Evolutionary conservation across 805 yeast genomes (phyloP).

Genomic region (Cyberlindnera subsufficiens): DNA sequence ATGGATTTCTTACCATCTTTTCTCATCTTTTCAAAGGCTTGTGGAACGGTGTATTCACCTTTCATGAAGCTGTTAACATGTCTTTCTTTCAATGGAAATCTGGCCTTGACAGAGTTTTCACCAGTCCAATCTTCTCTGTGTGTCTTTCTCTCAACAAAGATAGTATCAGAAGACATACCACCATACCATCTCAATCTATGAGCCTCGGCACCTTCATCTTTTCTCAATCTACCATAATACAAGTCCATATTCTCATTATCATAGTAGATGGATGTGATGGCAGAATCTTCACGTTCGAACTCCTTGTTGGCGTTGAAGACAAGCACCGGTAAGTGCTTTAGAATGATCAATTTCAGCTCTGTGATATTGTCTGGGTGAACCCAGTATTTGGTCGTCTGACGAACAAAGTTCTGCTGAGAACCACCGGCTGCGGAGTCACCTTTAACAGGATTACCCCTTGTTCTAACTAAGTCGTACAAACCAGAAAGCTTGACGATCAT

Average conservation of each 20-base stretch:
- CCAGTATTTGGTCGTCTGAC: conserved; percentile 99
- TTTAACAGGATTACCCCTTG: conserved; percentile 89
- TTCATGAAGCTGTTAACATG: conserved; percentile 77
- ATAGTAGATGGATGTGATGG: conserved; percentile 94
- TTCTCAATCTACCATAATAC: conserved; percentile 89
- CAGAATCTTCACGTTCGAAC: conserved; percentile 89
- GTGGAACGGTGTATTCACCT: conserved; percentile 82
- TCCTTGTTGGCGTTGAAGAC: conserved; percentile 97
- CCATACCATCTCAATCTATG: conserved; percentile 99
- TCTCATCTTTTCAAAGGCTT: conserved; percentile 88
- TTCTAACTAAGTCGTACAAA: conserved; percentile 86
- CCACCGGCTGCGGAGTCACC: conserved; percentile 99
- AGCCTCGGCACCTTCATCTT: conserved; percentile 99
- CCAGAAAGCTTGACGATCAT: conserved; percentile 85
- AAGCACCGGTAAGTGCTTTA: conserved; percentile 93
- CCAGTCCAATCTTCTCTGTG: conserved; percentile 99
- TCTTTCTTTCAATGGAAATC: conserved; percentile 89
- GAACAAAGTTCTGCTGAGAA: conserved; percentile 92
- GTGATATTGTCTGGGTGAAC: conserved; percentile 98
- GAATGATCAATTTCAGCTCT: conserved; percentile 84
- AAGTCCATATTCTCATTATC: conserved; percentile 87
- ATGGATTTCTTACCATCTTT: conserved; percentile 84
- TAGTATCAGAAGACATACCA: conserved; percentile 88
- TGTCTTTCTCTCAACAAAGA: conserved; percentile 95
- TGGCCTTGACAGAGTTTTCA: conserved; percentile 97